Evolutionary conservation across 2,329 filamentous ascomycete genomes (phyloP), one percentile per base, ranked within the genome.

Genomic region (Verticillium klebahnii): DNA sequence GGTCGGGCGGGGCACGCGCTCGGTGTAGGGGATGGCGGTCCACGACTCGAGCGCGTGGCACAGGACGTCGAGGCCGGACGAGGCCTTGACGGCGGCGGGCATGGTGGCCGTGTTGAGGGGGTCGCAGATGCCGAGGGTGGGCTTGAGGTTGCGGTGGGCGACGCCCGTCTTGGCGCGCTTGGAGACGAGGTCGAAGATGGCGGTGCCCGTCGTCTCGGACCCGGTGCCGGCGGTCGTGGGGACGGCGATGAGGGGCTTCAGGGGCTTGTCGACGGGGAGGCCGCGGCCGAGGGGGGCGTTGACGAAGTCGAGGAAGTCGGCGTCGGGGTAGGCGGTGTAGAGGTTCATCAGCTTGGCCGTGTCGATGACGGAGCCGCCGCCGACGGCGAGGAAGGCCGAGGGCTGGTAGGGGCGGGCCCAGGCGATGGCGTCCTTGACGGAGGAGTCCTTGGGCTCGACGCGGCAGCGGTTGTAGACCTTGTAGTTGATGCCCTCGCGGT

Each of bases 281-380:
- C 95, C 95, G 65, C 90, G 92, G 63, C 95, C 95, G 0, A 98
- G 80, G 0, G 95, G 95, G 0, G 94, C 94, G 71, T 98, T 98
- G 75, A 99, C 95, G 66, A 99, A 99, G 80, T 99, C 94, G 39
- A 98, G 83, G 72, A 99, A 97, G 69, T 95, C 91, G 37, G 94
- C 94, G 8, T 97, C 90, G 0, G 93, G 93, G 72, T 93, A 97
- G 65, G 87, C 89, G 1, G 89, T 91, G 78, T 98, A 98, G 0
- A 99, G 84, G 72, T 99, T 99, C 93, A 99, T 98, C 61, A 99
- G 83, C 77, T 99, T 99, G 60, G 95, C 94, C 1, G 95, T 99
- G 77, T 99, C 95, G 68, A 99, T 99, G 67, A 98, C 95, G 45
- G 92, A 96, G 40, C 95, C 95, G 68, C 93, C 85, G 32, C 91